Conservation (phyloP, 768 basidiomycete genomes). For the Postia placenta region DNA sequence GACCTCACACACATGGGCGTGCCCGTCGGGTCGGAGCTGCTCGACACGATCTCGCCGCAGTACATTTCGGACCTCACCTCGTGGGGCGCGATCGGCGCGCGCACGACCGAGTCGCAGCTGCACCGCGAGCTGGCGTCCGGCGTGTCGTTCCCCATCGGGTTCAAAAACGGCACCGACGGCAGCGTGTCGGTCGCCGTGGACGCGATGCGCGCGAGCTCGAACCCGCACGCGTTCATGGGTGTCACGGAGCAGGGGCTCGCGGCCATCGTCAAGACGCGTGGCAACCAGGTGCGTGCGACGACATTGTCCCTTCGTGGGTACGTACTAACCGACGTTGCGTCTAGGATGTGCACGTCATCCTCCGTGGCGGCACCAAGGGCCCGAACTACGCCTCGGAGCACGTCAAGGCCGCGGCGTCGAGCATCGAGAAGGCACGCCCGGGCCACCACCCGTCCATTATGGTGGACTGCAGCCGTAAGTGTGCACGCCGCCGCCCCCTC, state of each 20-base stretch:
- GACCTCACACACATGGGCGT: slow-evolving; percentile 87
- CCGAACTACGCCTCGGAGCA: slow-evolving; percentile 81
- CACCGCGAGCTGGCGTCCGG: slow-evolving; percentile 96
- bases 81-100: slow-evolving; percentile 96
- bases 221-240: slow-evolving; percentile 96
- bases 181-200: slow-evolving; percentile 87
- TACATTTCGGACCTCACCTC: slow-evolving; percentile 79
- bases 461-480: slow-evolving; percentile 81
- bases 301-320: background rate
- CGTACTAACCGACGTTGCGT: background rate
- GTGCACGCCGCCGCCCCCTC: background rate
- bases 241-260: slow-evolving; percentile 84
- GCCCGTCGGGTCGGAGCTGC: slow-evolving; percentile 90
- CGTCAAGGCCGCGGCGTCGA: slow-evolving; percentile 55
- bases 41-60: slow-evolving; percentile 82
- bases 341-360: slow-evolving; percentile 88
- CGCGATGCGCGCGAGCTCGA: slow-evolving; percentile 88
- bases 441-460: slow-evolving; percentile 62
- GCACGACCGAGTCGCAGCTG: slow-evolving; percentile 96
- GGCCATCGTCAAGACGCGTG: slow-evolving; percentile 84
- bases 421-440: slow-evolving; percentile 60
- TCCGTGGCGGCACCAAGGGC: slow-evolving; percentile 87
- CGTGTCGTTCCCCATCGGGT: slow-evolving; percentile 95
- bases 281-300: slow-evolving; percentile 29
- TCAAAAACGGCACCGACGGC: slow-evolving; percentile 99